phyloP scores from a whole-genome alignment of 169 alveolate species.

The Theileria sp. region DNA sequence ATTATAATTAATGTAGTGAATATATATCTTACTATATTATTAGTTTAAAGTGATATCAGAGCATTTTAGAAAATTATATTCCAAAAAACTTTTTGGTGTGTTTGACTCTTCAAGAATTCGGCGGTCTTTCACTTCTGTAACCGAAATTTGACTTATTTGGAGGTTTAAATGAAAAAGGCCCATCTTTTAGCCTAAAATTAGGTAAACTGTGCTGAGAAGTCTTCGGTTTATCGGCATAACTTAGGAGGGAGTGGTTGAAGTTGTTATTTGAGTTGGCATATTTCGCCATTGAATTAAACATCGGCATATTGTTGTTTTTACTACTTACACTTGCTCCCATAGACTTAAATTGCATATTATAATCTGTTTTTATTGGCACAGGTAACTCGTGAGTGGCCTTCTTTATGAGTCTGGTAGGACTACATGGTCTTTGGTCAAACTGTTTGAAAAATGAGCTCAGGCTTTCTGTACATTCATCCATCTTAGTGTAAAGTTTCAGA shows the following conservation, averaged over 20 bases:
- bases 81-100: background rate
- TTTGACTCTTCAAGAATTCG: background rate
- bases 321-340: background rate
- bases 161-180: background rate
- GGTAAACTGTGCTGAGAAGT: background rate
- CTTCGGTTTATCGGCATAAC: background rate
- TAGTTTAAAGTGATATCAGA: background rate
- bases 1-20: background rate
- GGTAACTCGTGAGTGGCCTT: background rate
- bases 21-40: background rate
- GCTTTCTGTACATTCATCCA: conserved; percentile 14
- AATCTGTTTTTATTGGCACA: conserved; percentile 1
- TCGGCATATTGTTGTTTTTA: background rate
- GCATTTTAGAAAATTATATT: background rate
- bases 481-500: conserved; percentile 31
- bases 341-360: background rate
- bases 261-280: background rate
- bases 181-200: background rate
- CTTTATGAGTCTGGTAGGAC: background rate
- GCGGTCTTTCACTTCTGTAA: background rate
- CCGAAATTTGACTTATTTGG: background rate
- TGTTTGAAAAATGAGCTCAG: conserved; percentile 31
- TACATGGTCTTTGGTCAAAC: background rate
- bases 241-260: background rate
- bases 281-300: background rate